Base-by-base conservation (phyloP, 345 rosid genomes). In the Laguncularia racemosa region DNA sequence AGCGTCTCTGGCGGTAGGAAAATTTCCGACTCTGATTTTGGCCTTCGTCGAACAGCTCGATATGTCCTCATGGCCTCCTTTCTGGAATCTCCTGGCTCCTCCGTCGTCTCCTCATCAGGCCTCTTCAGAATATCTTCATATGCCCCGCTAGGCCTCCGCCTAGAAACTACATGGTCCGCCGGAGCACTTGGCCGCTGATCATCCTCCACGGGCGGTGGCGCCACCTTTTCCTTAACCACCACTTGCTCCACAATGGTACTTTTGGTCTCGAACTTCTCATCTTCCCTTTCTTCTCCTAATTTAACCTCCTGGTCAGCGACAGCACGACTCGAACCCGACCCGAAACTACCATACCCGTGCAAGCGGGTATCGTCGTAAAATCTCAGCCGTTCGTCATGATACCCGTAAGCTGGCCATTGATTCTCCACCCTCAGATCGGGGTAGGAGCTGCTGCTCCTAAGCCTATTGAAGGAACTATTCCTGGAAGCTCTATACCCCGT, bases 341-440 rank as follows among this genome's bases (percentile, higher is more conserved):
- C 58, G 6, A 80, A 70, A 21, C 48, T 67, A 16, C 81, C 72
- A 58, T 68, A 58, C 52, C 52, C 50, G 55, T 71, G 60, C 17
- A 91, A 67, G 28, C 65, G 73, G 7, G 88, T 85, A 68, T 91
- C 98, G 54, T 91, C 98, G 57, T 79, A 71, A 56, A 78, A 91
- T 56, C 83, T 64, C 92, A 91, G 77, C 56, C 71, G 81, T 59
- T 84, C 76, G 56, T 73, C 84, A 7, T 33, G 40, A 33, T 33
- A 33, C 40, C 18, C 45, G 43, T 67, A 66, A 13, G 18, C 51
- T 18, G 47, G 28, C 76, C 78, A 69, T 16, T 67, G 53, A 4
- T 80, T 63, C 48, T 79, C 82, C 43, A 54, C 67, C 21, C 88
- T 72, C 56, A 91, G 96, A 85, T 91, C 96, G 53, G 96, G 96